Conservation (phyloP, 306 rosid species). For the Vigna angularis region DNA sequence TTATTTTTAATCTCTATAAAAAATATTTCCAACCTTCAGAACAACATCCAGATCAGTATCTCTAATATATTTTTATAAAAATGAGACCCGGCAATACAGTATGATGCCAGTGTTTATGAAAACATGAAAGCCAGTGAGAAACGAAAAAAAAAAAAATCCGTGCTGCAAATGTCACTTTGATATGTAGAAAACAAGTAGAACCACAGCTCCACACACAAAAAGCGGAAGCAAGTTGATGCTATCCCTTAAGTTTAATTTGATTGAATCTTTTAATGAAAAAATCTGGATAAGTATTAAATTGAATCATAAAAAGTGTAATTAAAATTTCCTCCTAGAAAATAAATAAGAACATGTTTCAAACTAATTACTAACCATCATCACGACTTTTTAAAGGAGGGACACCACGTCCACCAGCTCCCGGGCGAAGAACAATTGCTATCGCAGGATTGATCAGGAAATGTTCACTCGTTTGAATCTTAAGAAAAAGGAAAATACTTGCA, state of each 20-base stretch:
- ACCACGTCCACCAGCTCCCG: conserved; percentile 99
- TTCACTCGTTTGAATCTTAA: conserved; percentile 86
- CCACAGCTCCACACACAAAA: conserved; percentile 1
- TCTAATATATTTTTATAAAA: neutral
- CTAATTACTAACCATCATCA: conserved; percentile 83
- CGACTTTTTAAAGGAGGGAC: conserved; percentile 98
- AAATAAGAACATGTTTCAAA: conserved; percentile 30
- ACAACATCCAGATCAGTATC: neutral
- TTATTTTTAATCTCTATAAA: conserved; percentile 17
- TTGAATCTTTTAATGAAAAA: conserved; percentile 12
- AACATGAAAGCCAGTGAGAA: conserved; percentile 7
- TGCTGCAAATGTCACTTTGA: conserved; percentile 20
- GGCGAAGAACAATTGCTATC: conserved; percentile 84
- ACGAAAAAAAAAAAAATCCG: conserved; percentile 11
- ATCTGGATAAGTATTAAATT: neutral
- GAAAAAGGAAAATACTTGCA: conserved; percentile 38
- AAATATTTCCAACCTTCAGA: conserved; percentile 14
- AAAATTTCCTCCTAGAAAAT: conserved; percentile 16
- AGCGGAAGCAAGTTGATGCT: conserved; percentile 15
- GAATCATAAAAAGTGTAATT: conserved; percentile 20
- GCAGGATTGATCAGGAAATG: conserved; percentile 96
- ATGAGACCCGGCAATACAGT: neutral
- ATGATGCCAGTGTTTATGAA: conserved; percentile 25
- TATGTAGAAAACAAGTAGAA: conserved; percentile 1
- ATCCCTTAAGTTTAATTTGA: conserved; percentile 24